A percentile compares a stretch with the other conserved stretches of the same genome.
phyloP scores from a whole-genome alignment of 139 green algal genomes.

The Penium margaritaceum region DNA sequence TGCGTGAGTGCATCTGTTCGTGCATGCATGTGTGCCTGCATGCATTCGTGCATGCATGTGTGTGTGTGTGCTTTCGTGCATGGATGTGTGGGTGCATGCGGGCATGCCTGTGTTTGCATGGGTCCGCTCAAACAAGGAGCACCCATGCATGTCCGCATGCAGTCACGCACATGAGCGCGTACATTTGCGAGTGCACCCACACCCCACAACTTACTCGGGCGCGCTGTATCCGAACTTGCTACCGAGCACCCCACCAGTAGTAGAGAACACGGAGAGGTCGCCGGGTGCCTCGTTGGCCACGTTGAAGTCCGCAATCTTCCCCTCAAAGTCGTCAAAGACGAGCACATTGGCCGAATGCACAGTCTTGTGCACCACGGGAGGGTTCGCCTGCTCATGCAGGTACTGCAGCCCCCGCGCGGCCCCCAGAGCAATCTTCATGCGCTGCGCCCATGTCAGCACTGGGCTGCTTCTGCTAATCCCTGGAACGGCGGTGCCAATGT shows the following conservation, averaged over 20 bases:
- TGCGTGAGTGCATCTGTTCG: too few species aligned
- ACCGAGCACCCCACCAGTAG: conserved; percentile 33
- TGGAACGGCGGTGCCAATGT: too few species aligned
- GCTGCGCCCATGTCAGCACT: conserved; percentile 20
- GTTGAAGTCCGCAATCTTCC: conserved; percentile 43
- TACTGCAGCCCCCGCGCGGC: conserved; percentile 38
- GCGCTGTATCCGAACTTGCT: conserved; percentile 45
- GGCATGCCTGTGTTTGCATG: too few species aligned
- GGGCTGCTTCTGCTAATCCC: too few species aligned
- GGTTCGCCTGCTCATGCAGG: conserved; percentile 30
- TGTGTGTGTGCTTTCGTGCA: too few species aligned
- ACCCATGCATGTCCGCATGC: too few species aligned
- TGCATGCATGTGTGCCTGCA: too few species aligned
- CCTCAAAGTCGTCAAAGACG: conserved; percentile 30
- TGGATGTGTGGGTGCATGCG: too few species aligned
- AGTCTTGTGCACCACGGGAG: conserved; percentile 20
- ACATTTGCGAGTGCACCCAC: too few species aligned
- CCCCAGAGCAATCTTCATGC: conserved; percentile 37
- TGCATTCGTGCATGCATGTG: too few species aligned
- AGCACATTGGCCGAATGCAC: conserved; percentile 41
- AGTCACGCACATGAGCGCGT: too few species aligned
- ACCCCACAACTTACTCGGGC: conserved; percentile 39
- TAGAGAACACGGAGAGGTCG: conserved; percentile 18
- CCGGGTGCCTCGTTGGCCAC: conserved; percentile 34
- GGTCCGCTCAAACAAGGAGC: too few species aligned